A percentile compares a stretch with the other conserved stretches of the same genome.
Conservation (phyloP, 495 filamentous ascomycete genomes). For the Penicillium daleae region DNA sequence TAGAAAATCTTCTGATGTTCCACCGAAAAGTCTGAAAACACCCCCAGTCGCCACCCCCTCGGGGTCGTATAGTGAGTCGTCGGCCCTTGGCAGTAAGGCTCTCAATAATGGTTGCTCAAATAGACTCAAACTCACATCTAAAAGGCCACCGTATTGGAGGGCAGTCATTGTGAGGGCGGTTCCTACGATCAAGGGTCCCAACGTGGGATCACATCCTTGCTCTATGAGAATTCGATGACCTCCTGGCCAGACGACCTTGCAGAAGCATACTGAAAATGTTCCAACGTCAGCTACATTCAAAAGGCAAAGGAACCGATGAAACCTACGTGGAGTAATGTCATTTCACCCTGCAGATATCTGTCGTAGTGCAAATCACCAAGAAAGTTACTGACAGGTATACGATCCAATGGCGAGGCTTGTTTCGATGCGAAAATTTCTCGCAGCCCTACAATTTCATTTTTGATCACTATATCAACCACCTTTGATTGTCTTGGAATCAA, state of each 20-base stretch:
- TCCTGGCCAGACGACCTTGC: no score
- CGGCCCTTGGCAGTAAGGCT: background rate
- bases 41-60: background rate
- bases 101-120: background rate
- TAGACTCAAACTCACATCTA: background rate
- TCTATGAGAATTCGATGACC: conserved; percentile 4
- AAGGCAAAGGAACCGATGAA: background rate
- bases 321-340: background rate
- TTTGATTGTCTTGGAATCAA: background rate
- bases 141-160: background rate
- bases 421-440: conserved; percentile 3
- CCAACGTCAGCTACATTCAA: background rate
- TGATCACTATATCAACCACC: background rate
- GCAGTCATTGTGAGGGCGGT: background rate
- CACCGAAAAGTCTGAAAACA: conserved; percentile 2
- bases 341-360: background rate
- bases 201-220: conserved; percentile 5
- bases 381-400: background rate
- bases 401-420: background rate
- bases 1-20: conserved; percentile 11
- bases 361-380: background rate
- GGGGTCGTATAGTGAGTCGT: conserved; percentile 1
- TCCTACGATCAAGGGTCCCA: background rate
- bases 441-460: background rate
- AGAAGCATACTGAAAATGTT: no score